Evolutionary conservation across 2,329 filamentous ascomycete genomes (phyloP), one percentile per base, ranked within the genome.

Genomic region (Microthyrium microscopicum): DNA sequence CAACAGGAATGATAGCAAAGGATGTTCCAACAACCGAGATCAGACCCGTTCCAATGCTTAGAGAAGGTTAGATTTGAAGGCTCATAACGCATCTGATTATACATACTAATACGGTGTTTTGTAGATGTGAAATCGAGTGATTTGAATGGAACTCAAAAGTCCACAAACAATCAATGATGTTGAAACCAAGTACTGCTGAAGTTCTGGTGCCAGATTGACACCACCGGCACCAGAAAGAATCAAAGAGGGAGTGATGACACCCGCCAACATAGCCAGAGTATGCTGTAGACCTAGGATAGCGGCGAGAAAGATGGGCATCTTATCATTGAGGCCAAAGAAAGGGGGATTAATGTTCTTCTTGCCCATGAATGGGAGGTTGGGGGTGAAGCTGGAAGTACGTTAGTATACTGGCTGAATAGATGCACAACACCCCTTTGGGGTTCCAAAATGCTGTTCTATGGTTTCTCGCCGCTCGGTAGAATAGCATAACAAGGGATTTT

Each of bases 321-420:
- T 60, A 52, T 85, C 78, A 44, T 87, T 68, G 25, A 87, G 70
- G n/a, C 80, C 81, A 46, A 87, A 89, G 54, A 91, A 89, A 1
- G 81, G 81, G 20, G 77, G 71, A n/a, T 65, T 60, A 41, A 60
- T 57, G 12, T 58, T 59, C 6, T 52, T 46, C 51, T 68, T 71
- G 48, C 68, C 73, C 64, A 89, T 73, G 54, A 93, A 93, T 0
- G 85, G 85, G 16, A 93, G 56, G 43, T 80, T 84, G 2, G 68
- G 80, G 16, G 61, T 72, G 63, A 94, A 92, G 26, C n/a, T n/a
- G n/a, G n/a, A n/a, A n/a, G n/a, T n/a, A n/a, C n/a, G n/a, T n/a
- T n/a, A n/a, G n/a, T n/a, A n/a, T n/a, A n/a, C n/a, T n/a, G n/a
- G n/a, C n/a, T n/a, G n/a, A n/a, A n/a, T n/a, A n/a, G n/a, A n/a